Evolutionary conservation across 768 basidiomycete genomes (phyloP), one percentile per base, ranked within the genome.

Genomic region (Hygrophoropsis aurantiaca): DNA sequence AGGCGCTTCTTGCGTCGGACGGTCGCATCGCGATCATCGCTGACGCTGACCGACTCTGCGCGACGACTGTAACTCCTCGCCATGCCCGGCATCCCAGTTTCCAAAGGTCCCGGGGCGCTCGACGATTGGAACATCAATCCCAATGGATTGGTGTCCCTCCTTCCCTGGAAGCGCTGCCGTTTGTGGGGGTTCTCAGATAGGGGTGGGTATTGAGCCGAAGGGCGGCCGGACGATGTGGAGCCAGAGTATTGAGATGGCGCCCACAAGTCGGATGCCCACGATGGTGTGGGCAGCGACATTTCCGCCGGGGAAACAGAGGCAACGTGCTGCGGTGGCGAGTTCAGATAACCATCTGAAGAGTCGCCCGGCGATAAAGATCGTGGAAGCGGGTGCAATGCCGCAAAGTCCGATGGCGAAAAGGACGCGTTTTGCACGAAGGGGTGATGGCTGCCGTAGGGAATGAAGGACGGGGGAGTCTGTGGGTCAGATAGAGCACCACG

Each of bases 11-110:
- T 84, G 51, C 80, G 74, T 51, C 86, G 79, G 32, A 90, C 70
- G n/a, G 88, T 90, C 47, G 82, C 84, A 64, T 87, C 86, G 47
- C 77, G 78, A 53, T 87, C 85, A 44, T 85, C 75, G 44, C 62
- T 70, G 41, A 77, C 65, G 57, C 77, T 79, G 46, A 79, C 77
- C 11, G 84, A 85, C 58, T 84, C 86, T 45, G 84, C 80, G 23
- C 82, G 77, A 40, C 81, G 78, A 61, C 77, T 82, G 72, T 85
- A 88, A 13, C 75, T 65, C 26, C 88, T 75, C 34, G 79, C 66
- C 58, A 81, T 68, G 21, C 70, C 66, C 42, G 79, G 74, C 21
- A 70, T 66, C 47, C 72, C 74, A 3, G 72, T 62, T 40, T 81
- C 77, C 6, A 71, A 64, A 46, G 72, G 66, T 42, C 83, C 73